Evolutionary conservation across 768 basidiomycete genomes (phyloP).

Genomic region (Pisolithus marmoratus): DNA sequence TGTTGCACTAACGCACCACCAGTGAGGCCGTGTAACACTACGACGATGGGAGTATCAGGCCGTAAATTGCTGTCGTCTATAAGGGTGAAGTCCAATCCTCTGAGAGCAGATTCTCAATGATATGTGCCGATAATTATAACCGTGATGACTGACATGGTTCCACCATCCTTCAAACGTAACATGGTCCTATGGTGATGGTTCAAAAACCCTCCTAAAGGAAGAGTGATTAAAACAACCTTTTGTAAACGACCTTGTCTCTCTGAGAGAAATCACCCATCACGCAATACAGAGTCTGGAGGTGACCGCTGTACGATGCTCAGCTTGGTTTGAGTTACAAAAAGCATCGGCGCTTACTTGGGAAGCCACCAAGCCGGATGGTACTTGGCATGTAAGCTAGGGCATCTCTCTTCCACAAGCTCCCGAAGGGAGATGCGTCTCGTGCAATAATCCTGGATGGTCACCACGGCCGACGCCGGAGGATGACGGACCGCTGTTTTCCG

Average conservation of each 20-base stretch:
- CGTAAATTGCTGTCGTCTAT: conserved; percentile 17
- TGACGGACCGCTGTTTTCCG: conserved; percentile 16
- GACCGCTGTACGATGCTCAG: conserved; percentile 22
- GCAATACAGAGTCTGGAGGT: conserved; percentile 29
- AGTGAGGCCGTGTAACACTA: conserved; percentile 28
- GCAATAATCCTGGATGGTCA: conserved; percentile 10
- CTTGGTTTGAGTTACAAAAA: background rate
- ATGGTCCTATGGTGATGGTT: conserved; percentile 16
- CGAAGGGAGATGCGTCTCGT: conserved; percentile 16
- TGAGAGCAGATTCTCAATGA: conserved; percentile 5
- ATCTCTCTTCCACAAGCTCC: conserved; percentile 27
- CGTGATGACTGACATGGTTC: conserved; percentile 24
- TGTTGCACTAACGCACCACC: conserved; percentile 19
- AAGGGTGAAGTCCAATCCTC: conserved; percentile 30
- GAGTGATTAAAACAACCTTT: conserved; percentile 14
- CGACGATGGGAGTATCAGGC: conserved; percentile 24
- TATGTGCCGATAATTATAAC: background rate
- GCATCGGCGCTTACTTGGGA: conserved; percentile 16
- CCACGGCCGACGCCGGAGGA: conserved; percentile 13
- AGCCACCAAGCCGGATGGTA: conserved; percentile 31
- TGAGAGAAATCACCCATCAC: conserved; percentile 27
- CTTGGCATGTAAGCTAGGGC: conserved; percentile 22
- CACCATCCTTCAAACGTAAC: conserved; percentile 26
- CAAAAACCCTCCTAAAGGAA: background rate
- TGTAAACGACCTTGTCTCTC: conserved; percentile 25